Conservation (phyloP, 768 basidiomycete genomes). For the Megacollybia marginata region DNA sequence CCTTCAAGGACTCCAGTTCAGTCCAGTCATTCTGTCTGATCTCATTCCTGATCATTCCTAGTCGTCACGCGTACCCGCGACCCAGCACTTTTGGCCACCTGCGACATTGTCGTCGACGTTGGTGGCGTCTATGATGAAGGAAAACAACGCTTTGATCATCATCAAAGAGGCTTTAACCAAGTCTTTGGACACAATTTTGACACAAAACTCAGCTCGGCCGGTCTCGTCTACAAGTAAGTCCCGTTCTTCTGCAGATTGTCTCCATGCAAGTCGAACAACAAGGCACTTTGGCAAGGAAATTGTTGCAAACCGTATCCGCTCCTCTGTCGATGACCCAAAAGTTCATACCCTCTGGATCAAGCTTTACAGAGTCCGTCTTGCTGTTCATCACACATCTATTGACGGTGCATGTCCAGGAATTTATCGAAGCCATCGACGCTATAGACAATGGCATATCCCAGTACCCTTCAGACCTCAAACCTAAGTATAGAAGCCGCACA, state of each 20-base stretch:
- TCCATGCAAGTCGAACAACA: background rate
- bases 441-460: slow-evolving; percentile 93
- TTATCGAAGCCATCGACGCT: slow-evolving; percentile 90
- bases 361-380: slow-evolving; percentile 62
- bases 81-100: slow-evolving; percentile 60
- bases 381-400: slow-evolving; percentile 1
- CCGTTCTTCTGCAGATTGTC: background rate
- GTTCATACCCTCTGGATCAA: slow-evolving; percentile 80
- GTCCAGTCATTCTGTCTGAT: background rate
- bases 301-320: slow-evolving; percentile 52
- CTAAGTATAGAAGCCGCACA: slow-evolving; percentile 70
- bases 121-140: slow-evolving; percentile 85
- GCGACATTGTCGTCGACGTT: slow-evolving; percentile 95
- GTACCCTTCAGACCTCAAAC: slow-evolving; percentile 57
- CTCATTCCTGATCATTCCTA: slow-evolving; percentile 14
- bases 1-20: slow-evolving; percentile 71
- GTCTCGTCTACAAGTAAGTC: slow-evolving; percentile 86
- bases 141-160: slow-evolving; percentile 85
- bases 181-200: slow-evolving; percentile 82
- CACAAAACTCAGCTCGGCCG: slow-evolving; percentile 90
- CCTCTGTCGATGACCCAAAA: slow-evolving; percentile 48
- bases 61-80: slow-evolving; percentile 71
- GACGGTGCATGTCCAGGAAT: slow-evolving; percentile 51
- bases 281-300: slow-evolving; percentile 90
- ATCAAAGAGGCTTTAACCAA: slow-evolving; percentile 89